Base-by-base conservation (phyloP, 768 basidiomycete species). In the Pleurotus tuoliensis region DNA sequence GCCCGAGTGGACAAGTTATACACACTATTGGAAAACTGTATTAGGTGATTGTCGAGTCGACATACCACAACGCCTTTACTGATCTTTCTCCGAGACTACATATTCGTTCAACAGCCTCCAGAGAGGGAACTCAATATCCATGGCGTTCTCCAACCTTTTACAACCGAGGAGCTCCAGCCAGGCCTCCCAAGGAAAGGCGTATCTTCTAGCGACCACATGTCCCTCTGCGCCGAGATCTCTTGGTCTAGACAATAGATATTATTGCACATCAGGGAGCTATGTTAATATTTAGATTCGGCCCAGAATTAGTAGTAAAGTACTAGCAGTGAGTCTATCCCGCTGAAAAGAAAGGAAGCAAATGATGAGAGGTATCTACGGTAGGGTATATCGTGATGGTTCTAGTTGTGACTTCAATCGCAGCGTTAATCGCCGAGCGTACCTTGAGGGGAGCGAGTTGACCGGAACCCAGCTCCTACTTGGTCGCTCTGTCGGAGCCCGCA, bases 1-100 rank as follows among this genome's bases (percentile, higher is more conserved):
- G 66, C 93, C 94, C 3, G 80, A 83, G 67, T 98, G 86, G 75
- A 95, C 94, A 38, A 91, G 88, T 66, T 96, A 88, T 64, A 93
- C 95, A 0, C 83, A 91, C 68, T 87, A 86, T 64, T 95, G 92
- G 92, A 82, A 89, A 64, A 72, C 87, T 7, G 87, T 88, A 3
- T 67, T 95, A 66, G 93, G 93, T 89, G 62, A 58, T 38, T 11
- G 25, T 1, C 13, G 54, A 11, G 11, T 9, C 9, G 11, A 34
- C 37, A 37, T 9, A 54, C 46, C 5, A 38, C 22, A 37, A 47
- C 30, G 43, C 57, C 59, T 39, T 27, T 60, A 55, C n/a, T 51
- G 44, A 54, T 47, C 51, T 57, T 13, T 53, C 56, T 47, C 30
- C 7, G 34, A 95, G 95, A 97, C 74, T 98, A 98, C 67, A 90